These are phyloP conservation scores for Leishmania guyanensis DNA, from an alignment of 208 protist species.

Conservation along the genomic window DNA sequence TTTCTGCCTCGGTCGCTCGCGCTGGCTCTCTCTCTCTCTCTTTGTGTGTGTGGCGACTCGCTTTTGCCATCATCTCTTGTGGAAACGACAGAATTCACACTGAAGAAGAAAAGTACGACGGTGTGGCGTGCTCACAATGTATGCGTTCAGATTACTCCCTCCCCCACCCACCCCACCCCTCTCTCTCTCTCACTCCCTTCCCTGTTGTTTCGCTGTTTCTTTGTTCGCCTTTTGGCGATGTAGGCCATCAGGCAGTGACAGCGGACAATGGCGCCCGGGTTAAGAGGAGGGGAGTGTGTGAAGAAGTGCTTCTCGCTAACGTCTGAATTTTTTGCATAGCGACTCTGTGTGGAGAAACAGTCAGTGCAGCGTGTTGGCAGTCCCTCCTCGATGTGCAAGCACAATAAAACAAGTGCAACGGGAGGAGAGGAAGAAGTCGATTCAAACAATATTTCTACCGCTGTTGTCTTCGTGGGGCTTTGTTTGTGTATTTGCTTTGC, in stretches of 20 bases:
- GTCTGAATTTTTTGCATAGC: neutral
- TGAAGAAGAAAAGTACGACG: no score
- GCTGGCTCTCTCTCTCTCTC: no score
- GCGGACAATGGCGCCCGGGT: neutral
- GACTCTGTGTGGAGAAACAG: neutral
- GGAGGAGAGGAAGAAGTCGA: neutral
- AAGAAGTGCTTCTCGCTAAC: neutral
- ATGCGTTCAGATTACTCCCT: neutral
- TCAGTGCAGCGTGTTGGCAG: neutral
- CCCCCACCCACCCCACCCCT: neutral
- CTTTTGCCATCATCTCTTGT: neutral
- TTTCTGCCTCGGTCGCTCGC: neutral
- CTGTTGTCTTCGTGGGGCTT: neutral
- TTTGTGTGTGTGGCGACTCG: neutral
- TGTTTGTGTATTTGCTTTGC: neutral
- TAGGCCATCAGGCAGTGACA: neutral
- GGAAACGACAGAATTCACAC: neutral
- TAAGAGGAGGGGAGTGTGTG: neutral
- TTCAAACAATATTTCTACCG: neutral
- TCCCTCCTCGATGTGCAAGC: neutral
- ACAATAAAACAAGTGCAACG: neutral
- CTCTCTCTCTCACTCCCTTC: neutral
- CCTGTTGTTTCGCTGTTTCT: no score
- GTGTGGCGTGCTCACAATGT: neutral
- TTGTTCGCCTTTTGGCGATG: no score